Evolutionary conservation across 2,329 filamentous ascomycete genomes (phyloP).

Genomic region (Ophiostoma ips): DNA sequence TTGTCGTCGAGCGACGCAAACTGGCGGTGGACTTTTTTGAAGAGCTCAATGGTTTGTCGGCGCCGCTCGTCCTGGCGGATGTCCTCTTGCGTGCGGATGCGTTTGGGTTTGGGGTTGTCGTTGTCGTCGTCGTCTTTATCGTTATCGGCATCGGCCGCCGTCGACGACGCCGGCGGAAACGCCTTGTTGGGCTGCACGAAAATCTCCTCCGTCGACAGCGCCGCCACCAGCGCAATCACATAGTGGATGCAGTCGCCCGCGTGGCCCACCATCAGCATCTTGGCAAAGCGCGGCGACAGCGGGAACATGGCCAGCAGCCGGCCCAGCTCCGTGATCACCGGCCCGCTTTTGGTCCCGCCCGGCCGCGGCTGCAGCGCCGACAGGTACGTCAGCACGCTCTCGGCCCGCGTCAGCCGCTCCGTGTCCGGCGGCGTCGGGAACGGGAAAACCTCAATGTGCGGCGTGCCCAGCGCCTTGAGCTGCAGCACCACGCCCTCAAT

Average conservation of each 20-base stretch:
- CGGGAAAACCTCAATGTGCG: slow-evolving; percentile 84
- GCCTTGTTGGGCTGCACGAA: slow-evolving; percentile 74
- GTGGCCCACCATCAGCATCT: slow-evolving; percentile 81
- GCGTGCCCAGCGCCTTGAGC: slow-evolving; percentile 86
- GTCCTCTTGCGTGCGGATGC: slow-evolving; percentile 50
- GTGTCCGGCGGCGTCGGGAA: slow-evolving; percentile 84
- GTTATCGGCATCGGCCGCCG: slow-evolving; percentile 23
- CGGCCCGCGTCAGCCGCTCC: slow-evolving; percentile 63
- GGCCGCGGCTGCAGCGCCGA: slow-evolving; percentile 51
- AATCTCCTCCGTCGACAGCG: slow-evolving; percentile 74
- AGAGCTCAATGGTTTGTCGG: slow-evolving; percentile 45
- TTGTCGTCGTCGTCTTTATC: slow-evolving; percentile 25
- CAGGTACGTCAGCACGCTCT: slow-evolving; percentile 74
- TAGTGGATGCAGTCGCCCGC: slow-evolving; percentile 71
- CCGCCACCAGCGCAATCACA: slow-evolving; percentile 77
- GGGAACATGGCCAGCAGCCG: slow-evolving; percentile 79
- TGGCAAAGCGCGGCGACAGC: slow-evolving; percentile 76
- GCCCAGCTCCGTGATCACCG: slow-evolving; percentile 62
- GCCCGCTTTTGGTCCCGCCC: neutral
- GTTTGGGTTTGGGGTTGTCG: slow-evolving; percentile 19
- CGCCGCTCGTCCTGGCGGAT: slow-evolving; percentile 57
- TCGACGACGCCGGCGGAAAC: slow-evolving; percentile 39
- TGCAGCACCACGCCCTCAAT: slow-evolving; percentile 88
- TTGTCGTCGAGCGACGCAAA: slow-evolving; percentile 71
- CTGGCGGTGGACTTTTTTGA: slow-evolving; percentile 59